Percentiles rank a stretch among this genome's conserved stretches.
phyloP scores from a whole-genome alignment of 371 early-diverging fungal genomes.

The Actinomortierella ambigua region DNA sequence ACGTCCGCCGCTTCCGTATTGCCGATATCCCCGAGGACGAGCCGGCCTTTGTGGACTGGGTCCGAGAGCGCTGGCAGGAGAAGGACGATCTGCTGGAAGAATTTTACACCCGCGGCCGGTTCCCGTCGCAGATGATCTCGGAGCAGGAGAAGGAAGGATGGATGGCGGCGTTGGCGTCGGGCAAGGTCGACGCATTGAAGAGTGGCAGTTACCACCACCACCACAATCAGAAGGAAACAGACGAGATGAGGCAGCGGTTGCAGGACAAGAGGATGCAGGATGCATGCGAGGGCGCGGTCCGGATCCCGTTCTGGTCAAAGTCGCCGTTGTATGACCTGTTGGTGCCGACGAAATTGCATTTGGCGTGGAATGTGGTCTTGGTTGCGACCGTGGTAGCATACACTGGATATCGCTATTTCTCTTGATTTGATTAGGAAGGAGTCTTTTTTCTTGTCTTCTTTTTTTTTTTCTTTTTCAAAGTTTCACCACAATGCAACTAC shows the following conservation, averaged over 20 bases:
- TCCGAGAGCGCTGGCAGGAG: conserved; percentile 76
- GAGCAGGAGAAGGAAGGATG: conserved; percentile 16
- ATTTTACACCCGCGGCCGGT: conserved; percentile 76
- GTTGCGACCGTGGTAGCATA: no score
- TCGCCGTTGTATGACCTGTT: conserved; percentile 20
- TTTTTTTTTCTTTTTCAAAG: no score
- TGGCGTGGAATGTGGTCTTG: conserved; percentile 17
- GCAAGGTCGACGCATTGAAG: neutral
- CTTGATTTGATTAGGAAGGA: no score
- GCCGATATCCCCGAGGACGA: conserved; percentile 69
- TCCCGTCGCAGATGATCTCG: conserved; percentile 52
- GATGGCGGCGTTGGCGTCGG: neutral
- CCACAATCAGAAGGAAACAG: neutral
- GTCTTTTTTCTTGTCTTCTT: no score
- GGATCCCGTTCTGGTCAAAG: conserved; percentile 35
- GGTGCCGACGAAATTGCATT: conserved; percentile 1
- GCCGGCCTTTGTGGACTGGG: conserved; percentile 74
- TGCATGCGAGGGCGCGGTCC: conserved; percentile 13
- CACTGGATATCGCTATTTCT: no score
- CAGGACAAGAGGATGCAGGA: neutral
- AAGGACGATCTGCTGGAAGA: conserved; percentile 85
- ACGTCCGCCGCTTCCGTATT: conserved; percentile 72
- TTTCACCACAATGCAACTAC: no score
- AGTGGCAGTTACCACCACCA: neutral
- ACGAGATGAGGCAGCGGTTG: neutral